phyloP scores from a whole-genome alignment of 75 land plant species.

The Adiantum capillusveneris region DNA sequence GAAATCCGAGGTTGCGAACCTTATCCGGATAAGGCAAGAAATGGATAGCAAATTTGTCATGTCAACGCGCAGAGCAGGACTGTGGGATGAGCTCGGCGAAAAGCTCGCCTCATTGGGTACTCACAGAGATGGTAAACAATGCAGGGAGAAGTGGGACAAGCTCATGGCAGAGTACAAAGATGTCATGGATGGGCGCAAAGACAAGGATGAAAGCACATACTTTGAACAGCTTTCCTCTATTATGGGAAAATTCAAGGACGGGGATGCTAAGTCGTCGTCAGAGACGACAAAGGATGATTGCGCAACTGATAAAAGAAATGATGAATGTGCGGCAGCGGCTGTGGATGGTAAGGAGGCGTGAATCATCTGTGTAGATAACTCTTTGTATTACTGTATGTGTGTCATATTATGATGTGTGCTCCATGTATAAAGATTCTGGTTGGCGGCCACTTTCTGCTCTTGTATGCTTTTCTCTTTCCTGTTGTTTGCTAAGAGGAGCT shows the following conservation, averaged over 20 bases:
- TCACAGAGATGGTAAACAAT: slow-evolving; percentile 30
- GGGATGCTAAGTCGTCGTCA: not conserved
- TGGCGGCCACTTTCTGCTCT: too few relatives aligned
- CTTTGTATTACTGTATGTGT: too few relatives aligned
- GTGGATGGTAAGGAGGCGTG: too few relatives aligned
- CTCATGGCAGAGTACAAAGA: slow-evolving; percentile 38
- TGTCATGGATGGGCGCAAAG: slow-evolving; percentile 20
- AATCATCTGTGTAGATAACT: too few relatives aligned
- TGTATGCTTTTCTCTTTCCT: too few relatives aligned
- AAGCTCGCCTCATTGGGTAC: slow-evolving; percentile 14
- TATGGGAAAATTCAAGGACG: slow-evolving; percentile 6
- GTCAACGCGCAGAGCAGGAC: slow-evolving; percentile 18
- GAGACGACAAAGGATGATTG: too few relatives aligned
- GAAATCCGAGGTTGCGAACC: slow-evolving; percentile 36
- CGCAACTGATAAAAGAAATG: too few relatives aligned
- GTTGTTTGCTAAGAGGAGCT: too few relatives aligned
- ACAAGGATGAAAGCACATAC: slow-evolving; percentile 28
- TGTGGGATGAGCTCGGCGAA: slow-evolving; percentile 34
- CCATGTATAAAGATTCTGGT: too few relatives aligned
- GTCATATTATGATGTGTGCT: too few relatives aligned
- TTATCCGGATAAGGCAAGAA: slow-evolving; percentile 21
- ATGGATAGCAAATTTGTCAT: slow-evolving; percentile 22
- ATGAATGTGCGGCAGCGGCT: too few relatives aligned
- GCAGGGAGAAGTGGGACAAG: slow-evolving; percentile 42
- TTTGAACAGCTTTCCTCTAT: slow-evolving; percentile 23